A percentile compares a stretch with the other conserved stretches of the same genome.
These are phyloP conservation scores for Beauveria sp. DNA, from an alignment of 2,329 filamentous ascomycete genomes.

Conservation along the genomic window DNA sequence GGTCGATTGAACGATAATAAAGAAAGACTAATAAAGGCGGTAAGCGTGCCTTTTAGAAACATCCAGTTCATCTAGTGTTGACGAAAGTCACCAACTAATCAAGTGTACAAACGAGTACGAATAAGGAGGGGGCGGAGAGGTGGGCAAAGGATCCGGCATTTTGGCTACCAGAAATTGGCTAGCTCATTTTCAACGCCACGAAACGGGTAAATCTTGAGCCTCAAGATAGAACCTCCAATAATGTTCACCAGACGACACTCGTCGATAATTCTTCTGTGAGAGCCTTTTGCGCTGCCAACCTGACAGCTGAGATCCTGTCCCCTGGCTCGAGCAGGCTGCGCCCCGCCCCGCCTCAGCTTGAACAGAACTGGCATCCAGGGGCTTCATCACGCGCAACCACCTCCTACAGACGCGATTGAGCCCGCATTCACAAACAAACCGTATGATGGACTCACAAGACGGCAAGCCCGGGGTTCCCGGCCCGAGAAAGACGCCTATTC, in stretches of 20 bases:
- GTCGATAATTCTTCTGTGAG: no score
- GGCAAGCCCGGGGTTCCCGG: neutral
- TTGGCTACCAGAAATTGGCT: neutral
- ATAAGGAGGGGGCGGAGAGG: no score
- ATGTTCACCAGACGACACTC: no score
- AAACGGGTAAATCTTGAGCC: neutral
- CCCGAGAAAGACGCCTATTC: conserved; percentile 48
- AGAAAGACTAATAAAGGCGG: no score
- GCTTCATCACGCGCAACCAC: neutral
- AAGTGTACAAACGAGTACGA: no score
- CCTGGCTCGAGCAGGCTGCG: no score
- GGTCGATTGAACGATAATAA: no score
- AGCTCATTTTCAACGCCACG: neutral
- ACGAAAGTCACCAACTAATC: no score
- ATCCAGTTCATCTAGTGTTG: no score
- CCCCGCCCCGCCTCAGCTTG: neutral
- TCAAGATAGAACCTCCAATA: neutral
- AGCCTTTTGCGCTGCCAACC: neutral
- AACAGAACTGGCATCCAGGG: neutral
- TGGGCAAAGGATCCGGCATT: no score
- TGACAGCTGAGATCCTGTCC: no score
- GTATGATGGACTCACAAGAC: neutral
- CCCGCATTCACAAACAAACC: neutral
- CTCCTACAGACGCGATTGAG: neutral
- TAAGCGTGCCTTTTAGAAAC: no score